These are phyloP conservation scores for Hemerocallis citrina DNA, from an alignment of 106 monocot species.

Conservation along the genomic window DNA sequence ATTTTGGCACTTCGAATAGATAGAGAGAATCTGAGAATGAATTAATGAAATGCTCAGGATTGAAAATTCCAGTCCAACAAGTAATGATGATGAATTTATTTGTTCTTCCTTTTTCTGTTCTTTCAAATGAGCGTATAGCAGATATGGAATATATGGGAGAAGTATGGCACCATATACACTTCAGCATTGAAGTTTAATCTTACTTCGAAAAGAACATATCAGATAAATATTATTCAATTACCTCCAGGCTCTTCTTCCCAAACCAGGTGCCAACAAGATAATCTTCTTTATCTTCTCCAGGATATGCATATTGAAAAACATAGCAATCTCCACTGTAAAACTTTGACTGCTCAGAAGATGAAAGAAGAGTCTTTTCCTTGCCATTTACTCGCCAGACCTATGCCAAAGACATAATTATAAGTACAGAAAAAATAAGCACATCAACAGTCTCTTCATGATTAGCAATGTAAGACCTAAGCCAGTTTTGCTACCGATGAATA, in stretches of 20 bases:
- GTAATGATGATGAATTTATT: too few relatives aligned
- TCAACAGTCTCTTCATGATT: background rate
- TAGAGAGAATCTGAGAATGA: too few relatives aligned
- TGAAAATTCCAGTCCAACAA: too few relatives aligned
- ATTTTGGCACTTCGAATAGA: too few relatives aligned
- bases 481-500: background rate
- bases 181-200: too few relatives aligned
- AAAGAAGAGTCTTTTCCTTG: constrained; percentile 62
- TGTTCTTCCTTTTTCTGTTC: too few relatives aligned
- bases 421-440: constrained; percentile 1
- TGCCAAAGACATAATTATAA: constrained; percentile 6
- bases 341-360: constrained; percentile 78
- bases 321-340: constrained; percentile 98
- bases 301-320: constrained; percentile 93
- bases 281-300: constrained; percentile 89
- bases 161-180: too few relatives aligned
- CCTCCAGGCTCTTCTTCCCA: constrained; percentile 82
- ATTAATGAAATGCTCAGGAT: too few relatives aligned
- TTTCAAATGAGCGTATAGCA: too few relatives aligned
- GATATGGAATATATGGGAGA: too few relatives aligned
- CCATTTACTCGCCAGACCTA: constrained; percentile 93
- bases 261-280: constrained; percentile 95
- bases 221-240: constrained; percentile 12
- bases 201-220: background rate
- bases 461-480: background rate